Evolutionary conservation across 257 asterid species (phyloP).

Genomic region (Anisodus acutangulus): DNA sequence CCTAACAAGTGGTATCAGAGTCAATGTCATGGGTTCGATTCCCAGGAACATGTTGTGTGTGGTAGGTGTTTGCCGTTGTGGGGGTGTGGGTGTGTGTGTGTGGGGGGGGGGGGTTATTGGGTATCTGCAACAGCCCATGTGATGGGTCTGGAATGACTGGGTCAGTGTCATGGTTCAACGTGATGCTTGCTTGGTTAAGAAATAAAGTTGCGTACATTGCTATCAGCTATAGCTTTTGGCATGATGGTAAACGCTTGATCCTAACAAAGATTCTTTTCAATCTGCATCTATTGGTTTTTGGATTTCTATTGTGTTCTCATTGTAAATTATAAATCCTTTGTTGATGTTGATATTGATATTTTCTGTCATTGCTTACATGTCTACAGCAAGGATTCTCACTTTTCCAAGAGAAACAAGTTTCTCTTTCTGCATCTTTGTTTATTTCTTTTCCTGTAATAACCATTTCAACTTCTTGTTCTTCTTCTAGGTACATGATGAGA

Average conservation of each 20-base stretch:
- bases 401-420: not conserved
- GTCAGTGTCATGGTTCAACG: not conserved
- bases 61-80: not conserved
- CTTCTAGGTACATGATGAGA: slow-evolving; percentile 86
- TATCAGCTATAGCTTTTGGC: not conserved
- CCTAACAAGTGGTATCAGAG: not conserved
- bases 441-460: slow-evolving; percentile 20
- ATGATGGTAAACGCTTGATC: not conserved
- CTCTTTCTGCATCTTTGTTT: slow-evolving; percentile 16
- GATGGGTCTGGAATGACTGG: not conserved
- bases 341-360: too few relatives aligned
- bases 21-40: not conserved
- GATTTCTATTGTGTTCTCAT: too few relatives aligned
- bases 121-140: not conserved
- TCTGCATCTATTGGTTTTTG: not conserved
- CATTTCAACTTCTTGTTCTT: slow-evolving; percentile 29
- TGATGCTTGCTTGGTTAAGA: not conserved
- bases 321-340: not conserved
- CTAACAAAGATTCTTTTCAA: slow-evolving; percentile 13
- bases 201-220: not conserved
- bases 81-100: not conserved
- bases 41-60: not conserved
- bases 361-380: not conserved
- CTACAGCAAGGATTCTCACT: not conserved
- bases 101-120: not conserved